Base-by-base conservation (phyloP, 768 basidiomycete species). In the Suillus alpinus region DNA sequence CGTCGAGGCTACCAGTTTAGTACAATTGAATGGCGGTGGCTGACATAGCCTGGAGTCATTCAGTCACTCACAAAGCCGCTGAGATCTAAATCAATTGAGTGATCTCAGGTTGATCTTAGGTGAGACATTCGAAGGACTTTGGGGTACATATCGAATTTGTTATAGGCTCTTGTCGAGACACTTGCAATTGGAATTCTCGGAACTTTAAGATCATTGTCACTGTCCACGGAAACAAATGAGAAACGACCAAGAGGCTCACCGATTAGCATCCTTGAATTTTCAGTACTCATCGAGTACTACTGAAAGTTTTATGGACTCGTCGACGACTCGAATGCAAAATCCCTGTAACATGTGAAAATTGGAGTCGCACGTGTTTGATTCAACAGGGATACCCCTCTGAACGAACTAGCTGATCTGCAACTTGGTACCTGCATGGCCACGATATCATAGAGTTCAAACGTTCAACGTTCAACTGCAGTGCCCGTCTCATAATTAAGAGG, bases 11-110 rank as follows among this genome's bases (percentile, higher is more conserved):
- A 53, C 52, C 34, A 26, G 52, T 37, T 53, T 53, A 23, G 36
- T 26, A 37, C 18, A 55, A 55, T 26, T 55, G 37, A 39, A 55
- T 39, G 13, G 52, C 34, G 8, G 36, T 16, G 34, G 53, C 53
- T 55, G 53, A 37, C 53, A 39, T 55, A 55, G 18, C 5, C 31
- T 50, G 49, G 31, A 32, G 31, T n/a, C 23, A 52, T 36, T 31
- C 13, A 14, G 7, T 14, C 12, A n/a, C 32, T 23, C 3, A 26
- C 13, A 53, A 26, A 7, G 52, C 53, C 53, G 53, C 53, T 55
- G 53, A 55, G 53, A 39, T 55, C 36, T 29, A 55, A 55, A 55
- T 39, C 53, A 49, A 49, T 31, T 31, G 8, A 31, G 16, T 50
- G 18, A 50, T 50, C 43, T 44, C 4, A 6, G n/a, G 43, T 43